phyloP scores from a whole-genome alignment of 2,329 filamentous ascomycete genomes.

The Tolypocladium tundrense region DNA sequence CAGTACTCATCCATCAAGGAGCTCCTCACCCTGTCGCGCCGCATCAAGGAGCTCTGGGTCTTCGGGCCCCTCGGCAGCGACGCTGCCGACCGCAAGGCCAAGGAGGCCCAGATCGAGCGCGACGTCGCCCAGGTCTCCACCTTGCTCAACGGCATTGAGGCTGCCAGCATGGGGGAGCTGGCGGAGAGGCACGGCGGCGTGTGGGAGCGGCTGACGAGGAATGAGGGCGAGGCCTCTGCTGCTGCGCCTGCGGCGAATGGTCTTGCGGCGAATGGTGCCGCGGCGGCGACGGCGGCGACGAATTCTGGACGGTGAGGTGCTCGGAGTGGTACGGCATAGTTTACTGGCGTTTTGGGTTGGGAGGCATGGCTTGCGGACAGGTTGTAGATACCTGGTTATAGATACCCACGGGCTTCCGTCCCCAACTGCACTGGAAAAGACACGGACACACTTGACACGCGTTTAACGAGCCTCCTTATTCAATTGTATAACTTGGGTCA shows the following conservation, averaged over 20 bases:
- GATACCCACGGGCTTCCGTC: conserved; percentile 2
- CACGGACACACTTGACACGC: neutral
- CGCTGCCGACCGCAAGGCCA: conserved; percentile 22
- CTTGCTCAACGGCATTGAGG: conserved; percentile 25
- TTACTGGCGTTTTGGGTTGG: neutral
- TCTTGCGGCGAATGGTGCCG: neutral
- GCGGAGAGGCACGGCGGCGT: conserved; percentile 24
- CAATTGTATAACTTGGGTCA: neutral
- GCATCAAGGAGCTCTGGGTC: conserved; percentile 36
- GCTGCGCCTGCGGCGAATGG: neutral
- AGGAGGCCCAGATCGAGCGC: conserved; percentile 24
- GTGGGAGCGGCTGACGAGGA: conserved; percentile 21
- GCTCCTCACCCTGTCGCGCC: conserved; percentile 30
- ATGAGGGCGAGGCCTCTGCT: conserved; percentile 2
- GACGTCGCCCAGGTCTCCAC: conserved; percentile 24
- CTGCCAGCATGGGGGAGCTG: conserved; percentile 19
- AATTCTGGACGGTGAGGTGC: neutral
- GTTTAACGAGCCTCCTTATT: neutral
- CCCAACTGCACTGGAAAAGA: neutral
- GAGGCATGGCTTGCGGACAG: neutral
- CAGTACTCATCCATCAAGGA: conserved; percentile 34
- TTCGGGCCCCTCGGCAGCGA: conserved; percentile 29
- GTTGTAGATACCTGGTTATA: neutral
- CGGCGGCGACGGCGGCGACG: neutral
- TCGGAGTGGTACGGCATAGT: neutral